Percentiles rank a stretch among this genome's conserved stretches.
These are phyloP conservation scores for Phialocephala sp. DNA, from an alignment of 2,329 filamentous ascomycete genomes.

Conservation along the genomic window DNA sequence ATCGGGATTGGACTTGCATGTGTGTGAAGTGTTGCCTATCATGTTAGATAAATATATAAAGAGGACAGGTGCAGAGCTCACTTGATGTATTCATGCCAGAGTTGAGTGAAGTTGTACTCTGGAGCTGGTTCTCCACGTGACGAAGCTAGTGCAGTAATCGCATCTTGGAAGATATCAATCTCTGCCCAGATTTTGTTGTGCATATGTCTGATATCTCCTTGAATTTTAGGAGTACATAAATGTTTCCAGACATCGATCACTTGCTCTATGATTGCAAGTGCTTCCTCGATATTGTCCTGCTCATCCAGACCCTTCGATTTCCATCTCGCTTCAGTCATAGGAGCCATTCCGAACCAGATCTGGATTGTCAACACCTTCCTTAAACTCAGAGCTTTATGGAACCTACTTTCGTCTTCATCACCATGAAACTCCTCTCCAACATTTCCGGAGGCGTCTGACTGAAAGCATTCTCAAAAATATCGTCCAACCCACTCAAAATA, in stretches of 20 bases:
- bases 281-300: conserved; percentile 36
- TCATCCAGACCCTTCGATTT: conserved; percentile 31
- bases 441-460: conserved; percentile 8
- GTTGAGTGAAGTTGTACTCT: conserved; percentile 28
- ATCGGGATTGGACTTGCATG: conserved; percentile 30
- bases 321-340: conserved; percentile 34
- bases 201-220: conserved; percentile 30
- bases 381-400: neutral
- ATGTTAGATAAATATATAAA: neutral
- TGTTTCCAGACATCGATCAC: conserved; percentile 35
- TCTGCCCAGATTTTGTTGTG: conserved; percentile 34
- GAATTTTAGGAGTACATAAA: conserved; percentile 27
- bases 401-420: conserved; percentile 30
- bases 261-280: conserved; percentile 31
- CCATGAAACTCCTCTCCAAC: conserved; percentile 29
- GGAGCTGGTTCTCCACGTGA: conserved; percentile 21
- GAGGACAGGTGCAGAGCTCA: conserved; percentile 3
- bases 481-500: conserved; percentile 27
- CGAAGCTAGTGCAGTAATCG: conserved; percentile 22
- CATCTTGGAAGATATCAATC: conserved; percentile 36
- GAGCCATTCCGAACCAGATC: conserved; percentile 35
- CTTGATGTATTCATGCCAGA: conserved; percentile 35
- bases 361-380: conserved; percentile 18
- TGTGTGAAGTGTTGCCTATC: conserved; percentile 26
- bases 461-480: conserved; percentile 20